Evolutionary conservation across 225 moss, liverwort and hornwort genomes (phyloP), one percentile per base, ranked within the genome.

Genomic region (Marchantia paleacea): DNA sequence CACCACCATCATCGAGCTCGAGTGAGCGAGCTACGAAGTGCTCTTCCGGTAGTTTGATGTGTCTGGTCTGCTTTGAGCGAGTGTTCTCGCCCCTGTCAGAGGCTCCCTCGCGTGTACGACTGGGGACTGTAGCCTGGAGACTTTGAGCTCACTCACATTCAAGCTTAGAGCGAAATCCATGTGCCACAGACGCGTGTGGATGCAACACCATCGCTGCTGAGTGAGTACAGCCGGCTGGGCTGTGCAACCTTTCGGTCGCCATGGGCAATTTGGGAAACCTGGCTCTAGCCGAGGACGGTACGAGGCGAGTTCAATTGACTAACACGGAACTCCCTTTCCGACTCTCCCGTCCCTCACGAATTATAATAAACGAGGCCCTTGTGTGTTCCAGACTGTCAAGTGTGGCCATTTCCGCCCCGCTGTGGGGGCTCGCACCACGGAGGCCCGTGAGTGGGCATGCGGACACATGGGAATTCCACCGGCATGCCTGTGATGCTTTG

Each of bases 121-220:
- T 72, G 72, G 31, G 19, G 13, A 19, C 31, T 8, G 15, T 69
- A 47, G 72, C 48, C 31, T 72, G 8, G 22, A 10, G 22, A 52
- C 11, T 22, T 3, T n/a, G n/a, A 72, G 22, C 51, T 69, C 72
- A 20, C n/a, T 69, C 72, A 20, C n/a, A 72, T 72, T n/a, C 72
- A 70, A 72, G 51, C 51, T 50, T 18, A 50, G 72, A 52, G 24
- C 22, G 50, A 72, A 72, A 51, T 72, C 16, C 51, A 70, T 70
- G 70, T 49, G 70, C 47, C 2, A 70, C 18, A 66, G 28, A 10
- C 28, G 66, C 66, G 26, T 66, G 28, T 28, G 19, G 26, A 66
- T 19, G 66, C 66, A 28, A 28, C 18, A 0, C 11, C 12, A 66
- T 29, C 19, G 19, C 9, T 26, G 66, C 29, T 13, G 2, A 29